Percentiles rank a stretch among this genome's conserved stretches.
These are phyloP conservation scores for Termitomyces sp. DNA, from an alignment of 768 basidiomycete genomes.

Conservation along the genomic window DNA sequence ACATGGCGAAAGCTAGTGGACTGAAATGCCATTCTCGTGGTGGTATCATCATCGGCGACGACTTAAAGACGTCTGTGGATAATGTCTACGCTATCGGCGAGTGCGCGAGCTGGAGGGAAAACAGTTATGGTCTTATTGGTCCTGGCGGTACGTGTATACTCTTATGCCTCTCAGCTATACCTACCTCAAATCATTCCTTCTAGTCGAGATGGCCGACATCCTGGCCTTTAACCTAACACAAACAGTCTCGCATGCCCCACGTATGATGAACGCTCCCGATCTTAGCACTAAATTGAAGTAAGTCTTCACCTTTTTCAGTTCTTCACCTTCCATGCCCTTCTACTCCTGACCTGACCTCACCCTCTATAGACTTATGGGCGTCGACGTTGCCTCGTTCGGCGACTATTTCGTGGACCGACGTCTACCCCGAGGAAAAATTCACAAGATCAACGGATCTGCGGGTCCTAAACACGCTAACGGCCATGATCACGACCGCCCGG, in stretches of 20 bases:
- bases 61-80: slow-evolving; percentile 47
- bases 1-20: slow-evolving; percentile 44
- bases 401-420: slow-evolving; percentile 62
- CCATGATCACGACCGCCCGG: neutral
- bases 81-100: slow-evolving; percentile 74
- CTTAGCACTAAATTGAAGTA: slow-evolving; percentile 63
- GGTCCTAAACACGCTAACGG: neutral
- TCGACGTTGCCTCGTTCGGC: slow-evolving; percentile 61
- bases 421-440: neutral
- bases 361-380: slow-evolving; percentile 22
- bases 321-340: neutral
- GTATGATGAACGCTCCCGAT: slow-evolving; percentile 53
- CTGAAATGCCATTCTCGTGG: slow-evolving; percentile 43
- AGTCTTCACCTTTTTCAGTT: neutral
- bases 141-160: slow-evolving; percentile 38
- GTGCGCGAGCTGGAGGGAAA: slow-evolving; percentile 63
- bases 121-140: slow-evolving; percentile 69
- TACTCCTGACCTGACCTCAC: neutral
- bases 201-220: slow-evolving; percentile 67
- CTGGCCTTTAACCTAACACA: slow-evolving; percentile 63
- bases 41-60: slow-evolving; percentile 55
- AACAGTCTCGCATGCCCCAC: slow-evolving; percentile 33
- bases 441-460: neutral
- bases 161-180: neutral
- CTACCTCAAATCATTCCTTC: slow-evolving; percentile 17